These are phyloP conservation scores for Eragrostis curvula DNA, from an alignment of 176 grass and related monocot genomes.

Conservation along the genomic window DNA sequence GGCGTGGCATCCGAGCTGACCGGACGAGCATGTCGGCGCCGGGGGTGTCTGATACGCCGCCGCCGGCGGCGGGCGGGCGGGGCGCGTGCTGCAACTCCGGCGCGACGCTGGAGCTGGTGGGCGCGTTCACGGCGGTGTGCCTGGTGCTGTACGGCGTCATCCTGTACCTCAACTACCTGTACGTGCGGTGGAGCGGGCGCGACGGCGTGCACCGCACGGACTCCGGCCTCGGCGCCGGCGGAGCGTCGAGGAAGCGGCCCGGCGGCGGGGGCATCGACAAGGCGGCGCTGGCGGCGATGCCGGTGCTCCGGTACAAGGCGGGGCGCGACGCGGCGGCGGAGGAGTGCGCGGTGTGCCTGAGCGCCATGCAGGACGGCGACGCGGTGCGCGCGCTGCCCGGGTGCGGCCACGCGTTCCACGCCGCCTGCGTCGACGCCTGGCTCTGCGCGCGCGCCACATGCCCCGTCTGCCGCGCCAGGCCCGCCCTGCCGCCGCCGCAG, in stretches of 20 bases:
- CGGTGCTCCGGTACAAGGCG: conserved; percentile 45
- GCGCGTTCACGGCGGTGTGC: conserved; percentile 65
- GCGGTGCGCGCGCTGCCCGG: conserved; percentile 59
- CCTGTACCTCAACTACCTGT: conserved; percentile 66
- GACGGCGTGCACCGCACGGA: conserved; percentile 55
- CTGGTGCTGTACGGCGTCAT: conserved; percentile 56
- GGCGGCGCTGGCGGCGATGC: conserved; percentile 54
- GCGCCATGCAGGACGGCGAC: conserved; percentile 63
- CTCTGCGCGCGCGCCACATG: conserved; percentile 53
- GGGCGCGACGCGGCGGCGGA: conserved; percentile 3
- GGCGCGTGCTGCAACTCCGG: conserved; percentile 46
- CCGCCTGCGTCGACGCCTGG: conserved; percentile 54
- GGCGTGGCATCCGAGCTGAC: conserved; percentile 3
- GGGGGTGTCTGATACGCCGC: neutral
- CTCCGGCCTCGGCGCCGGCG: neutral
- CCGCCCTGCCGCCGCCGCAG: conserved; percentile 36
- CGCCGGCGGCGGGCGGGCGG: neutral
- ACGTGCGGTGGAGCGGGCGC: conserved; percentile 54
- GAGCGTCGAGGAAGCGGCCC: conserved; percentile 11
- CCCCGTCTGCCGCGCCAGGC: conserved; percentile 58
- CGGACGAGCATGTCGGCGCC: conserved; percentile 6
- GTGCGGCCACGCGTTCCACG: conserved; percentile 63
- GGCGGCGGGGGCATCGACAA: conserved; percentile 41
- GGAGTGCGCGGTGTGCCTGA: conserved; percentile 65
- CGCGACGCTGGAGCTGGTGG: conserved; percentile 61